Evolutionary conservation across 495 filamentous ascomycete genomes (phyloP), one percentile per base, ranked within the genome.

Genomic region (Podospora australis): DNA sequence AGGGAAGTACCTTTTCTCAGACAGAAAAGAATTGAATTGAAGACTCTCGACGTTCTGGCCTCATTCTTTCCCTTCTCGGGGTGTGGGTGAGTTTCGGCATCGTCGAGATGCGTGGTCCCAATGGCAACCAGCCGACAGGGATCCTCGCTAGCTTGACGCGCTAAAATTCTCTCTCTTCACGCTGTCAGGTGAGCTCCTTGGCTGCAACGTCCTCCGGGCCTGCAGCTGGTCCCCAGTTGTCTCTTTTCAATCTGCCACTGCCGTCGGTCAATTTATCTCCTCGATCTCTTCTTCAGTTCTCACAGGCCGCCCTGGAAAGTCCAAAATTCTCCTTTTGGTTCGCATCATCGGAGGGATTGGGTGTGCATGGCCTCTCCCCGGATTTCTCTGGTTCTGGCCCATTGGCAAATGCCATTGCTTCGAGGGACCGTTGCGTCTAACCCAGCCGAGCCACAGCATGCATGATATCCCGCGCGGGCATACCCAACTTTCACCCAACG

Each of bases 241-340:
- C 54, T 40, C 46, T 49, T 40, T 44, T 46, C 38, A 20, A 35
- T 26, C n/a, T 34, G 26, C 54, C 57, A 55, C 49, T 50, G 24
- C 24, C 48, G 30, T 40, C 48, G 42, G 29, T 40, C 57, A 60
- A 59, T 62, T 52, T 57, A 7, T 39, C 41, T 17, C 28, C 34
- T 34, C 35, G 11, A 24, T 22, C 22, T 36, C 46, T 9, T 42
- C 43, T 29, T 28, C 32, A 44, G 44, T 50, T 45, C 58, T 55
- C 30, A 64, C 39, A 64, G 63, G 63, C 54, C 38, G 63, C 63
- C 63, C 56, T 48, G n/a, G n/a, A n/a, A n/a, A n/a, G n/a, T n/a
- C n/a, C n/a, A n/a, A n/a, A n/a, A 41, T 60, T 52, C 48, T 49
- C 2, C 26, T 55, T 35, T 39, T 40, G 20, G 32, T 32, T 53